Conservation (phyloP, 305 asterid species). For the Fraxinus albicans region DNA sequence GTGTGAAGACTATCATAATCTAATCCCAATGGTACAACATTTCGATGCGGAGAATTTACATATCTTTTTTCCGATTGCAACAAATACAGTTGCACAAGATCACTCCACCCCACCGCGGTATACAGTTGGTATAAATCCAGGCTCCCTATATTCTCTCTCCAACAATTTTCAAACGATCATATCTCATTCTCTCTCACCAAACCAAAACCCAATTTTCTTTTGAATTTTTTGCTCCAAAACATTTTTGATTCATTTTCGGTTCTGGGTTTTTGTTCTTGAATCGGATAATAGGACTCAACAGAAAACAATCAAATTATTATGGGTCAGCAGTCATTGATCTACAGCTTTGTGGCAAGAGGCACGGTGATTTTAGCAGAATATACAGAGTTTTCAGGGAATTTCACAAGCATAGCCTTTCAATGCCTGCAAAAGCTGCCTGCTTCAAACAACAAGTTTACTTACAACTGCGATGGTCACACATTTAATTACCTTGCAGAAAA, state of each 20-base stretch:
- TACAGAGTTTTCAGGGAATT: not conserved
- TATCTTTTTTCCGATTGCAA: not conserved
- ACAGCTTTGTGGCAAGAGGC: slow-evolving; percentile 4
- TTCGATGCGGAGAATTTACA: not conserved
- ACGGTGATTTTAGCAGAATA: slow-evolving; percentile 3
- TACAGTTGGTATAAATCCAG: not conserved
- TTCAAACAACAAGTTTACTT: not conserved
- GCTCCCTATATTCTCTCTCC: not conserved
- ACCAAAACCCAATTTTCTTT: not conserved
- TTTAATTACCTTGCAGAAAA: not conserved
- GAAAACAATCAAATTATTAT: not conserved
- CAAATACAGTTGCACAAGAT: not conserved
- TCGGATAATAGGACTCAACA: not conserved
- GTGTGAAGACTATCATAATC: not conserved
- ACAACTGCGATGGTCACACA: not conserved
- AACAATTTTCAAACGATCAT: not conserved
- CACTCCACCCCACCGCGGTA: not conserved
- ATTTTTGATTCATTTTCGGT: not conserved
- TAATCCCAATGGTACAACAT: not conserved
- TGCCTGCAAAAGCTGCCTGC: not conserved
- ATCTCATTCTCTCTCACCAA: not conserved
- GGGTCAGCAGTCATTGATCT: slow-evolving; percentile 5
- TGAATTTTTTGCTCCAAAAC: not conserved
- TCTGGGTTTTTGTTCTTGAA: not conserved
- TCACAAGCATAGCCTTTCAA: not conserved